Conservation (phyloP, 441 rosid genomes). For the Theobroma grandiflorum region DNA sequence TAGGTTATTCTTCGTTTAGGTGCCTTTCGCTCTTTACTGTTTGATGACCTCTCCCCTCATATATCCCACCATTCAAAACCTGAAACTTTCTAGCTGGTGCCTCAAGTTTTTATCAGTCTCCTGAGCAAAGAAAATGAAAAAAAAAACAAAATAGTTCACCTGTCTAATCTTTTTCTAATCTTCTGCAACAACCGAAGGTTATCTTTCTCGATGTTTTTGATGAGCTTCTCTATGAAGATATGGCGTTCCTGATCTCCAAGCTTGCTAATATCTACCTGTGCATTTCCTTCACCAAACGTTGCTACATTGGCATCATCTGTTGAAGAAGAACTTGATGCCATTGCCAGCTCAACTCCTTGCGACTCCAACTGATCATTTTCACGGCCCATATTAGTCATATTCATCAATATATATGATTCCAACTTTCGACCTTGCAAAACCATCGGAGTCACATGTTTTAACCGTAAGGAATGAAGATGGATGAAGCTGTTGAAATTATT, state of each 20-base stretch:
- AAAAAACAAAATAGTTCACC: constrained; percentile 31
- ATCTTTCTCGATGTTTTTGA: constrained; percentile 60
- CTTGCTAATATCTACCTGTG: constrained; percentile 49
- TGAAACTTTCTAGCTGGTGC: no score
- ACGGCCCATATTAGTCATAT: neutral
- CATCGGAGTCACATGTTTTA: no score
- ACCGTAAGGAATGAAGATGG: no score
- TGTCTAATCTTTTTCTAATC: constrained; percentile 53
- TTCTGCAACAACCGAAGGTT: constrained; percentile 57
- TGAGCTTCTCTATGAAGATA: constrained; percentile 56
- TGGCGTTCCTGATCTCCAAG: constrained; percentile 51
- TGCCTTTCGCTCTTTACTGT: no score
- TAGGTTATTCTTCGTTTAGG: neutral
- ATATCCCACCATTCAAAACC: no score
- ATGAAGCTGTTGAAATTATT: no score
- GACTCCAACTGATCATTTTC: neutral
- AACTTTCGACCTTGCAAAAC: no score
- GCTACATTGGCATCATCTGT: neutral
- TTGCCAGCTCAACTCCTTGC: neutral
- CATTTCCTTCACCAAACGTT: constrained; percentile 28
- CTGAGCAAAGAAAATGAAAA: neutral
- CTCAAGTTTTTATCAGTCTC: neutral
- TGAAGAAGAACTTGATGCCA: neutral
- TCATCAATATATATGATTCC: no score
- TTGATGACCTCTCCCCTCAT: no score